Conservation (phyloP, 352 stramenopile species). For the Phytophthora ohioensis region DNA sequence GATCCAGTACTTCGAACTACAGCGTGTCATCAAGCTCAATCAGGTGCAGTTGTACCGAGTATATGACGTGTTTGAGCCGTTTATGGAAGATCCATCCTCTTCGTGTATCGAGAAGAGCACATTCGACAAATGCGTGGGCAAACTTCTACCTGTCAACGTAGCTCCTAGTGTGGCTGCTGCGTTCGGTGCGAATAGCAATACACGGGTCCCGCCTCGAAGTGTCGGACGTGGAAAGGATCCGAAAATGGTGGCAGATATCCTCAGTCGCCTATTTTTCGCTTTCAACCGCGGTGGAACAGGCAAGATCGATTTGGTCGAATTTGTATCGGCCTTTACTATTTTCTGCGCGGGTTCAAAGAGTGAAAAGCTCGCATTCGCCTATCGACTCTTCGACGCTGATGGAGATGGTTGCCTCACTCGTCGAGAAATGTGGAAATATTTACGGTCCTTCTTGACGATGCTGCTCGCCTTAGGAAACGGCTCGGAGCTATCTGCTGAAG, state of each 20-base stretch:
- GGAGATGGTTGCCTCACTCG: slow-evolving; percentile 90
- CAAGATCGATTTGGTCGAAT: slow-evolving; percentile 90
- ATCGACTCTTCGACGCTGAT: slow-evolving; percentile 92
- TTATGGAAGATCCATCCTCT: slow-evolving; percentile 60
- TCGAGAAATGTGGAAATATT: slow-evolving; percentile 93
- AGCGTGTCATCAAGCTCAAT: slow-evolving; percentile 77
- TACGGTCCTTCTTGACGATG: slow-evolving; percentile 95
- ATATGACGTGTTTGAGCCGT: slow-evolving; percentile 79
- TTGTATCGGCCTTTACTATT: slow-evolving; percentile 94
- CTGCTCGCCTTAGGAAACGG: slow-evolving; percentile 94
- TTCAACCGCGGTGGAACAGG: slow-evolving; percentile 88
- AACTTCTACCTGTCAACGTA: slow-evolving; percentile 66
- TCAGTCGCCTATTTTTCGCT: slow-evolving; percentile 86
- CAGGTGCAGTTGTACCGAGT: slow-evolving; percentile 72
- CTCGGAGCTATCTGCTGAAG: slow-evolving; percentile 81
- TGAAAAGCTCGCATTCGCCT: slow-evolving; percentile 94
- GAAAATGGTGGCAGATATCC: slow-evolving; percentile 80
- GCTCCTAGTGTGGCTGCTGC: slow-evolving; percentile 61
- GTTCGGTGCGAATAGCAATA: slow-evolving; percentile 72
- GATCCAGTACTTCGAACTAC: slow-evolving; percentile 84
- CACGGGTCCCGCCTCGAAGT: slow-evolving; percentile 62
- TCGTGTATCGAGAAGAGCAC: slow-evolving; percentile 83
- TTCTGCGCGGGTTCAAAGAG: slow-evolving; percentile 96
- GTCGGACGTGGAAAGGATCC: slow-evolving; percentile 72
- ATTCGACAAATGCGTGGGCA: slow-evolving; percentile 77